These are phyloP conservation scores for Piper longum DNA, from an alignment of 164 flowering plant genomes.

Conservation along the genomic window DNA sequence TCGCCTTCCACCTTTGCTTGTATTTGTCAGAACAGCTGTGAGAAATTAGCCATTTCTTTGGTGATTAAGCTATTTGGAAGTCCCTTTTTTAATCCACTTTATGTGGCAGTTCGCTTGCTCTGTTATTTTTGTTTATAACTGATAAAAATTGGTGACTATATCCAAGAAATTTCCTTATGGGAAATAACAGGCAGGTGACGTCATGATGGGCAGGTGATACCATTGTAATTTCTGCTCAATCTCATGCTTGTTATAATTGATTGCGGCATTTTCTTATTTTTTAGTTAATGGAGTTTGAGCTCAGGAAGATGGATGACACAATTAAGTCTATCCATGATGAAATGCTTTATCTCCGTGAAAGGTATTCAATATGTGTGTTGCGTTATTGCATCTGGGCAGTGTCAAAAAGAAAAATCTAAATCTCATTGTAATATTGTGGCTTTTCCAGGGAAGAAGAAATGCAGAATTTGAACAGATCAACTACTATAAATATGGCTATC, in stretches of 20 bases:
- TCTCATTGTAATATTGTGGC: not conserved
- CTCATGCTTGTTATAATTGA: no score
- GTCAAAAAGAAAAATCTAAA: not conserved
- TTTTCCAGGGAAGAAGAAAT: not conserved
- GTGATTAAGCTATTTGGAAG: no score
- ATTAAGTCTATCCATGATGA: not conserved
- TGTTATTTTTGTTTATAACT: no score
- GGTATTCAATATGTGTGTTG: not conserved
- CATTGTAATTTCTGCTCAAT: not conserved
- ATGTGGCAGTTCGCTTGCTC: no score
- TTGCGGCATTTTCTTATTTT: not conserved
- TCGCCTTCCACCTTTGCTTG: no score
- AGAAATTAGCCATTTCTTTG: no score
- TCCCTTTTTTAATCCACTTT: no score
- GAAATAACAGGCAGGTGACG: no score
- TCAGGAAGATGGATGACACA: not conserved
- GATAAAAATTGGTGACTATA: no score
- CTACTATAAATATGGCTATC: constrained; percentile 49
- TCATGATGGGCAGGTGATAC: not conserved
- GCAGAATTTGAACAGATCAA: constrained; percentile 10
- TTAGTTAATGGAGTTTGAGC: not conserved
- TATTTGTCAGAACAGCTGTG: no score
- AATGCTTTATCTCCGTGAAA: not conserved
- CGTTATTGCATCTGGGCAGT: not conserved
- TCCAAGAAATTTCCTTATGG: not conserved